Evolutionary conservation across 805 yeast species (phyloP), one percentile per base, ranked within the genome.

Genomic region (Candida ortonii): DNA sequence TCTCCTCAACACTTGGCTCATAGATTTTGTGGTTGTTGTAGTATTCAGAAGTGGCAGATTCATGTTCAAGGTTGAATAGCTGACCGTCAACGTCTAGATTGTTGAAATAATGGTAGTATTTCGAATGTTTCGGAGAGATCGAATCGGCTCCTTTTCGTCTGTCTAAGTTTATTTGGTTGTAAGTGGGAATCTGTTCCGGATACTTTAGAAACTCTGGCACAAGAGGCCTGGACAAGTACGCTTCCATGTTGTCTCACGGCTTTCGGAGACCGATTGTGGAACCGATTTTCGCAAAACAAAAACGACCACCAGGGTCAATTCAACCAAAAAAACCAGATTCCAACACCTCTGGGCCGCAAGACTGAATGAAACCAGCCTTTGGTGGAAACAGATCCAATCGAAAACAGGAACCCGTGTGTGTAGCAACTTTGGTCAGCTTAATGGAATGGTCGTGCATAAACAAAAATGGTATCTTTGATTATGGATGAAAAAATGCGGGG

Each of bases 61-160:
- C 25, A 10, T 39, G 13, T 13, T 41, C 16, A 10, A 42, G 28
- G 19, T 50, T 52, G 41, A 38, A 53, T 28, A 53, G 22, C 12
- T 47, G 36, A 0, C 57, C 57, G 36, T 52, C 57, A 16, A 32
- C 30, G 39, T 48, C 45, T 30, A 52, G 49, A 27, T 42, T 42
- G 24, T 45, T 30, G 32, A 49, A 55, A 34, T 53, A 57, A 12
- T 52, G 53, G 12, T 23, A 31, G 38, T 48, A 55, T 28, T 44
- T 43, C 20, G 25, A 31, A 9, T 38, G 36, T 6, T 20, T 10
- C 6, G 35, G 32, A 1, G 20, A 12, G n/a, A 7, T 15, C 25
- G 16, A 21, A 13, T 34, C 37, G 23, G 34, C 25, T 12, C 20
- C 25, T 12, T 25, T 37, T 28, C n/a, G 27, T 16, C 14, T 30